phyloP scores from a whole-genome alignment of 2,329 filamentous ascomycete species.

The Alternaria ethzedia region DNA sequence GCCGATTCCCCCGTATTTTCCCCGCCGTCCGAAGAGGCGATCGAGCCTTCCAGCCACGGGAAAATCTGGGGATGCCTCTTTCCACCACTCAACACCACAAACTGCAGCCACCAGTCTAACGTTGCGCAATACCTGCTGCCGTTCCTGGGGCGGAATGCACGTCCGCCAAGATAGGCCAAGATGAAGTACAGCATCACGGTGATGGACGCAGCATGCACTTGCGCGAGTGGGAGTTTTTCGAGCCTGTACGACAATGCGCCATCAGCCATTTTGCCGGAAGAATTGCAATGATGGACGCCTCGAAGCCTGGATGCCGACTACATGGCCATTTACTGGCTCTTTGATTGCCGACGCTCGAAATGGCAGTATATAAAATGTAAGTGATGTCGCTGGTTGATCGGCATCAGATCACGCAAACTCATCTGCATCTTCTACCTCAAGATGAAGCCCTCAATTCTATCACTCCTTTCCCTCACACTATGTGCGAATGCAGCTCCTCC shows the following conservation, averaged over 20 bases:
- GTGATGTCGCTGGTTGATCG: neutral
- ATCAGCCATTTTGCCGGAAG: slow-evolving; percentile 19
- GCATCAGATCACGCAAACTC: neutral
- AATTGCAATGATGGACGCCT: slow-evolving; percentile 4
- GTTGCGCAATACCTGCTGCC: slow-evolving; percentile 13
- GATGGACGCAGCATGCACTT: slow-evolving; percentile 1
- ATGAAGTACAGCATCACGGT: neutral
- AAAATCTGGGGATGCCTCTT: slow-evolving; percentile 24
- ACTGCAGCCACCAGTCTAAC: slow-evolving; percentile 12
- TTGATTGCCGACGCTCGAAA: neutral
- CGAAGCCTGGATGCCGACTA: neutral
- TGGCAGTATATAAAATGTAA: slow-evolving; percentile 1
- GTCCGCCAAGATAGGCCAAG: slow-evolving; percentile 13
- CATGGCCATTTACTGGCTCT: neutral
- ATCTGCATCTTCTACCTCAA: slow-evolving; percentile 8
- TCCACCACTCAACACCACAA: slow-evolving; percentile 27
- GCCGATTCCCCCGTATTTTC: slow-evolving; percentile 8
- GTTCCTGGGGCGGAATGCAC: slow-evolving; percentile 11
- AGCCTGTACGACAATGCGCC: slow-evolving; percentile 3
- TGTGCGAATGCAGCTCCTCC: slow-evolving; percentile 25
- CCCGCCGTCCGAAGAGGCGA: slow-evolving; percentile 18
- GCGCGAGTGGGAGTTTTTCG: neutral
- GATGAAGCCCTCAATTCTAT: slow-evolving; percentile 37
- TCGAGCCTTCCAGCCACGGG: slow-evolving; percentile 16
- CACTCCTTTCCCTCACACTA: slow-evolving; percentile 25